phyloP scores from a whole-genome alignment of 2,329 filamentous ascomycete species.

The Chrysosporium queenslandicum region DNA sequence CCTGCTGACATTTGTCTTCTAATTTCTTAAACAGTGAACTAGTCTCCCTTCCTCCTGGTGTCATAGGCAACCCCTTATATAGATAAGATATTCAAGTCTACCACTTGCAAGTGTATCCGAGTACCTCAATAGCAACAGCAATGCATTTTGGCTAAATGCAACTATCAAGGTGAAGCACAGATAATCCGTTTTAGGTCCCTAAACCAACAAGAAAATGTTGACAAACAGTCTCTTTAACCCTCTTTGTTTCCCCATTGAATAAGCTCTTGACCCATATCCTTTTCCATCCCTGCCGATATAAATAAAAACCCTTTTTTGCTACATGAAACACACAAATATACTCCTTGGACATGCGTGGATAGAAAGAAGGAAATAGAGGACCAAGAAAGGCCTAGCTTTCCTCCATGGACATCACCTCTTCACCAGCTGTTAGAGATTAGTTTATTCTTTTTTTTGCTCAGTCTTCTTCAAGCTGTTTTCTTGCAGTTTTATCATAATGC shows the following conservation, averaged over 20 bases:
- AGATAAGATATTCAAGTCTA: no score
- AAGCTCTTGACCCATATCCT: not conserved
- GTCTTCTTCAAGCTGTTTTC: not conserved
- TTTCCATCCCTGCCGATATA: not conserved
- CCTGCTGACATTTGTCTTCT: no score
- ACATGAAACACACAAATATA: not conserved
- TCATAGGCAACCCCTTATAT: no score
- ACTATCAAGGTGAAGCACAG: conserved; percentile 1
- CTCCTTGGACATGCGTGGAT: not conserved
- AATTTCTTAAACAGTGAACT: no score
- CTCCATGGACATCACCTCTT: not conserved
- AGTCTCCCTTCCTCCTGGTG: no score
- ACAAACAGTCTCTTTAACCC: not conserved
- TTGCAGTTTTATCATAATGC: not conserved
- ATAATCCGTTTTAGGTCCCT: conserved; percentile 7
- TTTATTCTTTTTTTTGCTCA: not conserved
- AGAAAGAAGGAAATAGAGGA: not conserved
- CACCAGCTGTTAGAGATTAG: not conserved
- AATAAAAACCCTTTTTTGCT: not conserved
- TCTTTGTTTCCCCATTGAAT: not conserved
- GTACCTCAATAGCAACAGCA: not conserved
- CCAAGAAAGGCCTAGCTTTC: not conserved
- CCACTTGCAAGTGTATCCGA: not conserved
- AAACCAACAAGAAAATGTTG: not conserved
- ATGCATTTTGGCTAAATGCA: not conserved